These are phyloP conservation scores for Phialophora chinensis DNA, from an alignment of 2,329 filamentous ascomycete genomes.

Conservation along the genomic window DNA sequence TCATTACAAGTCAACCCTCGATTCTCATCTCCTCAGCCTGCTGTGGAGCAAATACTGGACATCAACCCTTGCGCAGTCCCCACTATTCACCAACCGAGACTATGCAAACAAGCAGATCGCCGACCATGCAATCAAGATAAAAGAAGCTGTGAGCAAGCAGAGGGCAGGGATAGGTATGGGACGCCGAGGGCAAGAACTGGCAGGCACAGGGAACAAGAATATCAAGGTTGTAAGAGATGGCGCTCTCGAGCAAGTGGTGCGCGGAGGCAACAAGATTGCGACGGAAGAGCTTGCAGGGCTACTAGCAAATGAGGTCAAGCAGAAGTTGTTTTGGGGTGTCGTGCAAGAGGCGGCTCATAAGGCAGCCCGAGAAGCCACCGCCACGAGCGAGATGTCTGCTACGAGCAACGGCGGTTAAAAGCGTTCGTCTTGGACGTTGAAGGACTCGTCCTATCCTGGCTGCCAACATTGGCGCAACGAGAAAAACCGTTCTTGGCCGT, in stretches of 20 bases:
- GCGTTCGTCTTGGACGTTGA: not conserved
- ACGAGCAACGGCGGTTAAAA: slow-evolving; percentile 18
- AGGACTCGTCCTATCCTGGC: not conserved
- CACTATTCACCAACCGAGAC: slow-evolving; percentile 88
- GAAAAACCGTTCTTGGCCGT: not conserved
- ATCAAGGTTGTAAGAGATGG: slow-evolving; percentile 49
- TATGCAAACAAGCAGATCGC: slow-evolving; percentile 91
- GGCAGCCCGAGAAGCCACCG: slow-evolving; percentile 28
- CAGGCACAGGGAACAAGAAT: slow-evolving; percentile 38
- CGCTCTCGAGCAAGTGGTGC: slow-evolving; percentile 60
- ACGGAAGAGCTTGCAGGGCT: slow-evolving; percentile 59
- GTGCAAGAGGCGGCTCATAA: slow-evolving; percentile 41
- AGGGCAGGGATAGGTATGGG: slow-evolving; percentile 33
- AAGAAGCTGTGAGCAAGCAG: slow-evolving; percentile 62
- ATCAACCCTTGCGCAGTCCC: slow-evolving; percentile 88
- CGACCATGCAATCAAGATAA: slow-evolving; percentile 83
- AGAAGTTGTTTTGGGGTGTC: slow-evolving; percentile 56
- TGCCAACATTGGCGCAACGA: not conserved
- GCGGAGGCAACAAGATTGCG: slow-evolving; percentile 63
- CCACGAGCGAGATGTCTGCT: slow-evolving; percentile 20
- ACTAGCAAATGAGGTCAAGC: slow-evolving; percentile 58
- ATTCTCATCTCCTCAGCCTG: slow-evolving; percentile 81
- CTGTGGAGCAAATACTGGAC: slow-evolving; percentile 99
- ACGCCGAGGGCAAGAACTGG: slow-evolving; percentile 37
- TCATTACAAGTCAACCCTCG: slow-evolving; percentile 92